A percentile compares a stretch with the other conserved stretches of the same genome.
phyloP scores from a whole-genome alignment of 768 basidiomycete genomes.

The Termitomyces sp. region DNA sequence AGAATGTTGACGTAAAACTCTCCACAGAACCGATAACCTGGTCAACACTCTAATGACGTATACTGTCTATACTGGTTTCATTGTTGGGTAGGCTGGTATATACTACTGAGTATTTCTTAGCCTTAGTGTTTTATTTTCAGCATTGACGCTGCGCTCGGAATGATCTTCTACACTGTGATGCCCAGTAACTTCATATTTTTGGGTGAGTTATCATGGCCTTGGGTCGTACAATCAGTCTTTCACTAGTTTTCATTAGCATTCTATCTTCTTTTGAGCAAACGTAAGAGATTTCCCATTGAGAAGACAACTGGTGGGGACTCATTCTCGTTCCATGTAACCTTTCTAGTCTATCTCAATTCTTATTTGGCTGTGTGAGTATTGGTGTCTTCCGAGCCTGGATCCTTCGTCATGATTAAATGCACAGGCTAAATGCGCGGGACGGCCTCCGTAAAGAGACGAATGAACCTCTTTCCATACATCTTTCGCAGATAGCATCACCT shows the following conservation, averaged over 20 bases:
- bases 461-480: conserved; percentile 35
- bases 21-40: conserved; percentile 42
- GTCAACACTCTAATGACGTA: conserved; percentile 44
- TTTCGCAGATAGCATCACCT: conserved; percentile 25
- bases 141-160: conserved; percentile 38
- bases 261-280: conserved; percentile 47
- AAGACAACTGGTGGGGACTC: not conserved
- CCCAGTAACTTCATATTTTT: conserved; percentile 50
- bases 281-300: conserved; percentile 22
- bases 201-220: conserved; percentile 20
- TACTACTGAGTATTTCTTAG: not conserved
- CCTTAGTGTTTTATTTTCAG: conserved; percentile 19
- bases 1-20: not conserved
- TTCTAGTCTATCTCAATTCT: conserved; percentile 49
- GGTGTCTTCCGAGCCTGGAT: not conserved
- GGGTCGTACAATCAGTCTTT: not conserved
- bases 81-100: conserved; percentile 29
- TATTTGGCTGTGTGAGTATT: conserved; percentile 39
- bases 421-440: conserved; percentile 42
- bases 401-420: not conserved
- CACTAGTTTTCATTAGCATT: conserved; percentile 23
- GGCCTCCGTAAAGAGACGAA: conserved; percentile 29
- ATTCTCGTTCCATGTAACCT: not conserved
- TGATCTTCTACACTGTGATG: conserved; percentile 44
- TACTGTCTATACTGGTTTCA: conserved; percentile 48